A percentile compares a stretch with the other conserved stretches of the same genome.
Evolutionary conservation across 169 alveolate genomes (phyloP).

Genomic region (Eimeria brunetti): DNA sequence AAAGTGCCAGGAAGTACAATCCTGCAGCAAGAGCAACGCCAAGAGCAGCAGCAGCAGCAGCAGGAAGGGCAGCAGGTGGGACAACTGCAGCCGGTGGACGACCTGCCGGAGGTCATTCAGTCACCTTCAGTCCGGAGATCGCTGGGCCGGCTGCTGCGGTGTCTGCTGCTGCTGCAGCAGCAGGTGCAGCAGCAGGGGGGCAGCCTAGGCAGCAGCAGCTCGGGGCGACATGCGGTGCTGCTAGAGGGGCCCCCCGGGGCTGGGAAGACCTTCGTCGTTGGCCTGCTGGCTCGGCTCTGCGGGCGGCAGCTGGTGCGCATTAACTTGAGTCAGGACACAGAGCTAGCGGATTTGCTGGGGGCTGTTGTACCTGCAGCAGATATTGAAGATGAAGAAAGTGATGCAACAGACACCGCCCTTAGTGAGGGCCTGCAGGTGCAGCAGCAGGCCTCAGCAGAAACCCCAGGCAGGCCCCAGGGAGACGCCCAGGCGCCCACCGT

Average conservation of each 20-base stretch:
- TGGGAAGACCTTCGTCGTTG: constrained; percentile 98
- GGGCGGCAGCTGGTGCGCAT: constrained; percentile 94
- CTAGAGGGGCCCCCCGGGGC: constrained; percentile 99
- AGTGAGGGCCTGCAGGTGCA: not conserved
- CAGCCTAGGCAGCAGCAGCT: constrained; percentile 6
- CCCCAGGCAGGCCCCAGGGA: not conserved
- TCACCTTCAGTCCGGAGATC: constrained; percentile 47
- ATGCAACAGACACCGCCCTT: not conserved
- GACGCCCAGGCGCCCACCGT: not conserved
- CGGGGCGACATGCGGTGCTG: constrained; percentile 92
- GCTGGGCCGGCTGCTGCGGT: constrained; percentile 69
- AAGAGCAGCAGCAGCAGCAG: constrained; percentile 3
- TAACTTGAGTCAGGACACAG: constrained; percentile 98
- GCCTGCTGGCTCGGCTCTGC: constrained; percentile 92
- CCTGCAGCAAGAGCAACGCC: no score
- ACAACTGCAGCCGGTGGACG: not conserved
- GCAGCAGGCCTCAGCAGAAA: not conserved
- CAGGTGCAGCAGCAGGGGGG: constrained; percentile 58
- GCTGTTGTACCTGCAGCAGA: constrained; percentile 91
- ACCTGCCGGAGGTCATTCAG: constrained; percentile 22
- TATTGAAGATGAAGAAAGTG: constrained; percentile 11
- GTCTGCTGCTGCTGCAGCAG: constrained; percentile 73
- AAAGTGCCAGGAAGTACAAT: not conserved
- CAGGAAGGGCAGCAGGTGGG: not conserved
- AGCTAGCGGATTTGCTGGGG: constrained; percentile 92